Percentiles rank a stretch among this genome's conserved stretches.
These are phyloP conservation scores for Fusarium bulbicola DNA, from an alignment of 2,329 filamentous ascomycete species.

Conservation along the genomic window DNA sequence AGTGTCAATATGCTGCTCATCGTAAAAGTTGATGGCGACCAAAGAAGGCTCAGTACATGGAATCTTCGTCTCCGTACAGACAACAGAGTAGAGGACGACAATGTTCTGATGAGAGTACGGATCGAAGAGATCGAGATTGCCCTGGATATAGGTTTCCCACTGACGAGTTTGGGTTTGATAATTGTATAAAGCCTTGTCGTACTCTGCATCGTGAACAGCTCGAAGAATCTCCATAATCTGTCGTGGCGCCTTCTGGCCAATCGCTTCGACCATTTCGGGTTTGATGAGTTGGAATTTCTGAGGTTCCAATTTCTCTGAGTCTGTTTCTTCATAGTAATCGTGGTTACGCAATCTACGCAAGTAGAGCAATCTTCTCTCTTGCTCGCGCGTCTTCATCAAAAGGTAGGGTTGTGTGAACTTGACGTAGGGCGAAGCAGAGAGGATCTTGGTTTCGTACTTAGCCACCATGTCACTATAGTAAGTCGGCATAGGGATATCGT, in stretches of 20 bases:
- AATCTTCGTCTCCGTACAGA: conserved; percentile 92
- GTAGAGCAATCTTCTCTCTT: conserved; percentile 85
- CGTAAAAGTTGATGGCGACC: conserved; percentile 92
- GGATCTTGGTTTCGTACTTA: conserved; percentile 89
- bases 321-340: conserved; percentile 65
- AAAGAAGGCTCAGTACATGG: conserved; percentile 91
- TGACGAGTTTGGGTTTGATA: conserved; percentile 94
- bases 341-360: conserved; percentile 86
- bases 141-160: conserved; percentile 94
- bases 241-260: conserved; percentile 79
- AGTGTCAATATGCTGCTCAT: conserved; percentile 82
- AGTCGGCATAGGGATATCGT: conserved; percentile 85
- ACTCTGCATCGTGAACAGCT: conserved; percentile 95
- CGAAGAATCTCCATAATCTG: conserved; percentile 94
- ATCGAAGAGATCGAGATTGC: conserved; percentile 89
- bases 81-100: conserved; percentile 90
- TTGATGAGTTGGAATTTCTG: conserved; percentile 90
- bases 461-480: conserved; percentile 96
- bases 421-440: conserved; percentile 96
- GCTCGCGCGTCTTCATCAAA: conserved; percentile 88
- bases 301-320: conserved; percentile 69
- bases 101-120: conserved; percentile 97
- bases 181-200: conserved; percentile 92
- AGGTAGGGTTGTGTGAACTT: conserved; percentile 95
- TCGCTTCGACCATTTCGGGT: conserved; percentile 92